phyloP scores from a whole-genome alignment of 2,329 filamentous ascomycete species.

The Cordyceps pruinosa region DNA sequence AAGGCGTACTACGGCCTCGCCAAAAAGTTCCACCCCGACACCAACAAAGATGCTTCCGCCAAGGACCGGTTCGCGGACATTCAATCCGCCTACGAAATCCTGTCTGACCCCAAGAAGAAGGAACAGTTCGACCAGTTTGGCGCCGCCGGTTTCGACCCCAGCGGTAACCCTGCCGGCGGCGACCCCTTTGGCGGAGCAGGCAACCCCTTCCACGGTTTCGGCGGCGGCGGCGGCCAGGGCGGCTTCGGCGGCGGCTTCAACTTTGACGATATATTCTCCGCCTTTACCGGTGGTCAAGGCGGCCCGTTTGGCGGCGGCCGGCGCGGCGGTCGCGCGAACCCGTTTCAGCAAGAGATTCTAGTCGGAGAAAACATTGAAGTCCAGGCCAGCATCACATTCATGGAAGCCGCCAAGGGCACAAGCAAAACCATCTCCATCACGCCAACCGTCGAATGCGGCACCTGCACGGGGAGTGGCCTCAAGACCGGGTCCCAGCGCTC shows the following conservation, averaged over 20 bases:
- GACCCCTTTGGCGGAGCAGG: conserved; percentile 58
- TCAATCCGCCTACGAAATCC: conserved; percentile 86
- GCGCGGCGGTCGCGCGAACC: conserved; percentile 47
- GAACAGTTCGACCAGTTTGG: conserved; percentile 90
- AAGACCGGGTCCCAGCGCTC: conserved; percentile 70
- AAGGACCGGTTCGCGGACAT: conserved; percentile 94
- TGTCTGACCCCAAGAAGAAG: conserved; percentile 89
- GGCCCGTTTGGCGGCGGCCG: conserved; percentile 46
- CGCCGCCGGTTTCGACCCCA: conserved; percentile 78
- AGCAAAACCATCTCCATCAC: conserved; percentile 83
- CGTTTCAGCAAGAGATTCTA: conserved; percentile 71
- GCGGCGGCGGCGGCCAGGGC: conserved; percentile 48
- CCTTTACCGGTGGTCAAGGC: conserved; percentile 58
- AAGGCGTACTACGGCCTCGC: conserved; percentile 97
- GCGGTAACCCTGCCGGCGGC: conserved; percentile 53
- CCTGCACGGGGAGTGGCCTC: conserved; percentile 76
- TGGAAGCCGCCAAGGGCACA: conserved; percentile 90
- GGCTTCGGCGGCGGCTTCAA: conserved; percentile 82
- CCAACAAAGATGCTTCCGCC: conserved; percentile 88
- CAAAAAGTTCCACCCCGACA: conserved; percentile 97
- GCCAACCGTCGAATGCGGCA: conserved; percentile 72
- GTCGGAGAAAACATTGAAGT: conserved; percentile 97
- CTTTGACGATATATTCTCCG: conserved; percentile 91
- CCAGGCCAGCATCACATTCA: conserved; percentile 85
- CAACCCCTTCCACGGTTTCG: conserved; percentile 56